These are phyloP conservation scores for Dalechampia spathulata DNA, from an alignment of 441 rosid genomes.

Conservation along the genomic window DNA sequence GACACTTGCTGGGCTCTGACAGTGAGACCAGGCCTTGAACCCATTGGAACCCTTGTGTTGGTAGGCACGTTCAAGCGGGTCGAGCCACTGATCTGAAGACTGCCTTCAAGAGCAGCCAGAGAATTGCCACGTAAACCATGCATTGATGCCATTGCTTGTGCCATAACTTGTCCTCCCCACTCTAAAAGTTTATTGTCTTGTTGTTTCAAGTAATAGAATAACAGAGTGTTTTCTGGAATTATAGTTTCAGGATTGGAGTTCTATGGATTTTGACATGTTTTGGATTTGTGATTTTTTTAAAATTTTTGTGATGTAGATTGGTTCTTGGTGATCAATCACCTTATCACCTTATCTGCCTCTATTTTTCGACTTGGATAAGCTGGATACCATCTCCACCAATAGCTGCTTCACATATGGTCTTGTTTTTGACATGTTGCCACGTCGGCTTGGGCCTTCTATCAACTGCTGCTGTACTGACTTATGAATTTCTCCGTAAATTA, in stretches of 20 bases:
- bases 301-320: constrained; percentile 38
- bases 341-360: constrained; percentile 53
- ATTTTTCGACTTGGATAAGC: constrained; percentile 35
- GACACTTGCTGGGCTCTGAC: constrained; percentile 48
- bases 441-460: constrained; percentile 17
- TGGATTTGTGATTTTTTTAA: not conserved
- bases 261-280: not conserved
- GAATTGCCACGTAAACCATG: constrained; percentile 60
- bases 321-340: constrained; percentile 23
- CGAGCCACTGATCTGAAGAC: constrained; percentile 54
- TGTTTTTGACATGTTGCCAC: constrained; percentile 37
- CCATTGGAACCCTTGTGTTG: constrained; percentile 21
- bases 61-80: constrained; percentile 35
- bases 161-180: constrained; percentile 27
- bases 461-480: constrained; percentile 18
- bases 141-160: constrained; percentile 80
- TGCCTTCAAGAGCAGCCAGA: constrained; percentile 61
- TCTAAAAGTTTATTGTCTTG: too few relatives aligned
- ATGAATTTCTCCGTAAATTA: constrained; percentile 22
- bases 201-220: not conserved
- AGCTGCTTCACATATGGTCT: constrained; percentile 14
- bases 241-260: constrained; percentile 12
- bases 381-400: constrained; percentile 37
- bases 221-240: constrained; percentile 16
- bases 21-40: constrained; percentile 29